Evolutionary conservation across 2,329 filamentous ascomycete species (phyloP), one percentile per base, ranked within the genome.

Genomic region (Epichloe festucae): DNA sequence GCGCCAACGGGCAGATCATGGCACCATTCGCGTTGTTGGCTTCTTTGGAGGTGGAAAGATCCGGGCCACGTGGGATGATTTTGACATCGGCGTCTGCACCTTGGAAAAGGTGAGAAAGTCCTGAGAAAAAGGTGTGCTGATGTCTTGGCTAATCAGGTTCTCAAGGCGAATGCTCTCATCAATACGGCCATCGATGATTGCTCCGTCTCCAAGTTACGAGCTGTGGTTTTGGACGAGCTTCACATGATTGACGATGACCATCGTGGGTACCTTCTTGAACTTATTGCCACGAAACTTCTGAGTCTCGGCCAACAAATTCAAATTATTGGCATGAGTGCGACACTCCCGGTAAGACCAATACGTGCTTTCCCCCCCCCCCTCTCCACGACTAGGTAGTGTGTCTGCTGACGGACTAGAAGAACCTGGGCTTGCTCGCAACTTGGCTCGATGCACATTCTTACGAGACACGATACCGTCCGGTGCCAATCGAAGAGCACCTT

Each of bases 161-260:
- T 15, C 44, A 50, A 87, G 83, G 85, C 85, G 50, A 90, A 89
- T 60, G 76, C 82, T 11, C 73, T 90, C 40, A 74, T 89, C 31
- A 89, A 90, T 58, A 71, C 76, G 21, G 82, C 85, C 14, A 86
- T 89, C 56, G 82, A 86, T 55, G 83, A 89, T 55, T 80, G 77
- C 60, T 79, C 74, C 3, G 76, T 88, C 53, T 70, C 73, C n/a
- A 74, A 80, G 19, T 68, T 90, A 43, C 78, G 77, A 46, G 71
- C 82, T 11, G 78, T 89, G 17, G 83, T 89, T 14, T 70, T 89
- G 36, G 86, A 90, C 59, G 86, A 90, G 62, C 69, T 89, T n/a
- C 86, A 90, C 62, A 89, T 90, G 84, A 74, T 89, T 44, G 82
- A 88, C 58, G 86, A 89, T 62, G 82, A 84, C 55, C 77, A 83